Base-by-base conservation (phyloP, 1,284 basidiomycete species). In the Stereum hirsutum region DNA sequence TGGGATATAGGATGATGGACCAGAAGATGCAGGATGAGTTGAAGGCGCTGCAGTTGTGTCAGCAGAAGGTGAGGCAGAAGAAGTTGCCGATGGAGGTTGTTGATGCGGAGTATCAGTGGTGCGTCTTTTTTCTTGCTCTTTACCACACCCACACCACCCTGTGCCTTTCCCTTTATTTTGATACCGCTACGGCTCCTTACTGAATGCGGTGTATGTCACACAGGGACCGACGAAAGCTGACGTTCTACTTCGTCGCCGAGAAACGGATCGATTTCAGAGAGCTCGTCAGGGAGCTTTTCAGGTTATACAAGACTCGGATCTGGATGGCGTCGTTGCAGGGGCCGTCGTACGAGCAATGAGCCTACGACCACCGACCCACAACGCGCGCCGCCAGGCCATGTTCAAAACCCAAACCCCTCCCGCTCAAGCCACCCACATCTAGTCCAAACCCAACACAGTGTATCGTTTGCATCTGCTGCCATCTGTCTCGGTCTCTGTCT, bases 21-120 rank as follows among this genome's bases (percentile, higher is more conserved):
- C 68, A 78, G 39, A 96, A 96, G 68, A 72, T 81, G 46, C 83
- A 88, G 55, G 95, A 99, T 59, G 95, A 99, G 63, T 69, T 82
- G 46, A 92, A 95, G 61, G 95, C 95, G 15, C 68, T 99, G 45
- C 82, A 89, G 57, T 69, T 98, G 46, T 96, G 94, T 56, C 78
- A 91, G 59, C 85, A 74, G 47, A 97, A 98, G 62, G 93, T 96
- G 12, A 72, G 80, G 40, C 89, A 91, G 63, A 88, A 91, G 66
- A 89, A 92, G 57, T 66, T 99, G 56, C 92, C 93, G 14, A 99
- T 99, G 95, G 89, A 94, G 63, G 92, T 99, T 46, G 84, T 96
- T 45, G 93, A 96, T 59, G 94, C 93, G 25, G 95, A 98, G 66
- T 97, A 95, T 69, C 95, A 99, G 62, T 98, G 90, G 90, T 90